Percentiles rank a stretch among this genome's conserved stretches.
phyloP scores from a whole-genome alignment of 768 basidiomycete species.

The Boletus subparvulus region DNA sequence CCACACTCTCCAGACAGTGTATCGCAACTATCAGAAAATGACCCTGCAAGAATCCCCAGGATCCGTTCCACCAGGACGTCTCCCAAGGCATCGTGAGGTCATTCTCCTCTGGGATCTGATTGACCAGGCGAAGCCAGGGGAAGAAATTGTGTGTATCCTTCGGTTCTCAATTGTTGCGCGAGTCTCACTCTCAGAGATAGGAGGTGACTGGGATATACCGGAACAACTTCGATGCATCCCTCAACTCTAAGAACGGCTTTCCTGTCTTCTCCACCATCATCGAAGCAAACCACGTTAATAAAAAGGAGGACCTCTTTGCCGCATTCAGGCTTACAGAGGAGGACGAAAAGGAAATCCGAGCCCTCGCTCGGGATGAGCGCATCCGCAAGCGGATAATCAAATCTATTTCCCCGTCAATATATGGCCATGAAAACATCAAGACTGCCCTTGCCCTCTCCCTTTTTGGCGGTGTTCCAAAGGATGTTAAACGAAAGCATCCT shows the following conservation, averaged over 20 bases:
- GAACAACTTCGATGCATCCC: constrained; percentile 97
- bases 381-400: constrained; percentile 98
- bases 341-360: constrained; percentile 89
- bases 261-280: constrained; percentile 98
- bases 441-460: constrained; percentile 94
- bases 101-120: constrained; percentile 97
- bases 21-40: constrained; percentile 99
- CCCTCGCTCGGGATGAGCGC: constrained; percentile 85
- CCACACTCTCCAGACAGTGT: constrained; percentile 71
- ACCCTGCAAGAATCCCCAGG: constrained; percentile 98
- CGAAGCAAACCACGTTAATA: constrained; percentile 98
- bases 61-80: constrained; percentile 94
- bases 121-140: constrained; percentile 96
- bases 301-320: constrained; percentile 99
- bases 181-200: constrained; percentile 40
- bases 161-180: neutral
- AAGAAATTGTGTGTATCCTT: constrained; percentile 78
- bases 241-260: constrained; percentile 98
- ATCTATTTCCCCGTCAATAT: constrained; percentile 98
- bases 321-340: constrained; percentile 97
- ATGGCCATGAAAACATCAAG: constrained; percentile 99
- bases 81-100: constrained; percentile 96
- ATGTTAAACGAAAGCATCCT: constrained; percentile 94
- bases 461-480: constrained; percentile 92
- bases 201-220: constrained; percentile 98